Conservation (phyloP, 768 basidiomycete species). For the Tricholoma bakamatsutake region DNA sequence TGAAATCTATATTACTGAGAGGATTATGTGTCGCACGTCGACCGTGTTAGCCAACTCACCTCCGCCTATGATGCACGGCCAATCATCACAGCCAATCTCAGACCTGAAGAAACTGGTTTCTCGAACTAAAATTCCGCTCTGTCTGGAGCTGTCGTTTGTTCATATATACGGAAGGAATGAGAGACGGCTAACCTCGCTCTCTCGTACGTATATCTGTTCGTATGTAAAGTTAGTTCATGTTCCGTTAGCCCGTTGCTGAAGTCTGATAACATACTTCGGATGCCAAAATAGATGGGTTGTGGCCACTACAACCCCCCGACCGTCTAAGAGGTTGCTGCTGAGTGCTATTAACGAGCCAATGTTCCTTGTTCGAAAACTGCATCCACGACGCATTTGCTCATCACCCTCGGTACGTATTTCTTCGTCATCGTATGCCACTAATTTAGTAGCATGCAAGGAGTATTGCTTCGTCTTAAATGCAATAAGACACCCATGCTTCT, state of each 20-base stretch:
- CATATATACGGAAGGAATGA: neutral
- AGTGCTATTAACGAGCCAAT: constrained; percentile 74
- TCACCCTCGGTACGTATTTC: constrained; percentile 37
- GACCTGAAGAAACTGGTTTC: constrained; percentile 54
- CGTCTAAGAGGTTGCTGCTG: constrained; percentile 30
- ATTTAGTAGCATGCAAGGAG: constrained; percentile 35
- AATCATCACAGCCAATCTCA: constrained; percentile 36
- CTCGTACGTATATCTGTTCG: constrained; percentile 71
- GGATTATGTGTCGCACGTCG: neutral
- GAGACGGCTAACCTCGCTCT: constrained; percentile 49
- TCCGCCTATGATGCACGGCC: constrained; percentile 83
- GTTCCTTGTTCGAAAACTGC: constrained; percentile 71
- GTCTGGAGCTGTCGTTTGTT: constrained; percentile 38
- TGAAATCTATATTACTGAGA: constrained; percentile 62
- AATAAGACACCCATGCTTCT: constrained; percentile 85
- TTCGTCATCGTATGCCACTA: constrained; percentile 68
- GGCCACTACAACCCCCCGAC: constrained; percentile 63
- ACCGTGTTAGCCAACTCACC: constrained; percentile 40
- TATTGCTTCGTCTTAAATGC: constrained; percentile 57
- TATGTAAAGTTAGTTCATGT: neutral
- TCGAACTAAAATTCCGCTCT: constrained; percentile 68
- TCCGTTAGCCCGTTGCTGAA: neutral
- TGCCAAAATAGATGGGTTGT: constrained; percentile 98
- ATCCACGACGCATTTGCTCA: constrained; percentile 37
- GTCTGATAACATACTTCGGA: constrained; percentile 53